Percentiles rank a stretch among this genome's conserved stretches.
Evolutionary conservation across 2,329 filamentous ascomycete species (phyloP).

Genomic region (Aspergillus japonicus): DNA sequence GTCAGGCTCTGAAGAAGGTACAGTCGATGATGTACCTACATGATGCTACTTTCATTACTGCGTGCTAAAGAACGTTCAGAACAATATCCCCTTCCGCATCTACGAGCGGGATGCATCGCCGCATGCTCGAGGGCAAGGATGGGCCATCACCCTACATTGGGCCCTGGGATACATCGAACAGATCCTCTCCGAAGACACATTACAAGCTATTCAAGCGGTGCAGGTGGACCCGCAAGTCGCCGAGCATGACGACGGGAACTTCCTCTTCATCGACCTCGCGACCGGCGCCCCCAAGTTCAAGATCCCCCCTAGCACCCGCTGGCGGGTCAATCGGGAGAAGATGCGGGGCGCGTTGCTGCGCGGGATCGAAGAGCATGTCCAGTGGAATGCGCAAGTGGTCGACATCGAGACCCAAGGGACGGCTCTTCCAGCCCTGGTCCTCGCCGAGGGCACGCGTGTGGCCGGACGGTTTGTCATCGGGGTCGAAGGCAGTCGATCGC

Average conservation of each 20-base stretch:
- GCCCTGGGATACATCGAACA: slow-evolving; percentile 23
- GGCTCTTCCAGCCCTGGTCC: slow-evolving; percentile 1
- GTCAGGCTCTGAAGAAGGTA: slow-evolving; percentile 24
- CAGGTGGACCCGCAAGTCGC: slow-evolving; percentile 28
- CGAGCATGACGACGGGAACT: slow-evolving; percentile 25
- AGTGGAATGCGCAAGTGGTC: slow-evolving; percentile 20
- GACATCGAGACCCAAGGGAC: not conserved
- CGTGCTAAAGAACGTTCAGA: too few relatives aligned
- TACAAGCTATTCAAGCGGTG: slow-evolving; percentile 18
- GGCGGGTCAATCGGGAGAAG: slow-evolving; percentile 29
- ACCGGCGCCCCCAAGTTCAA: slow-evolving; percentile 29
- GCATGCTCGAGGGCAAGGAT: slow-evolving; percentile 26
- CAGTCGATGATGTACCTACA: too few relatives aligned
- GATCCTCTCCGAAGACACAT: slow-evolving; percentile 19
- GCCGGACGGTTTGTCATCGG: slow-evolving; percentile 21
- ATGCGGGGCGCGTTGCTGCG: slow-evolving; percentile 19
- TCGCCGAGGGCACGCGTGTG: slow-evolving; percentile 12
- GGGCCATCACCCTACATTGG: slow-evolving; percentile 30
- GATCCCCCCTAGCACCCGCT: slow-evolving; percentile 29
- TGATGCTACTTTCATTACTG: too few relatives aligned
- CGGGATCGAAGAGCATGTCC: slow-evolving; percentile 24
- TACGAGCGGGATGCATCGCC: slow-evolving; percentile 31
- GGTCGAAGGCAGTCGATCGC: slow-evolving; percentile 24
- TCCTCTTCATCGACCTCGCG: slow-evolving; percentile 30
- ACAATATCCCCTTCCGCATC: slow-evolving; percentile 32